Evolutionary conservation across 2,329 filamentous ascomycete species (phyloP), one percentile per base, ranked within the genome.

Genomic region (Xylariaceae sp.): DNA sequence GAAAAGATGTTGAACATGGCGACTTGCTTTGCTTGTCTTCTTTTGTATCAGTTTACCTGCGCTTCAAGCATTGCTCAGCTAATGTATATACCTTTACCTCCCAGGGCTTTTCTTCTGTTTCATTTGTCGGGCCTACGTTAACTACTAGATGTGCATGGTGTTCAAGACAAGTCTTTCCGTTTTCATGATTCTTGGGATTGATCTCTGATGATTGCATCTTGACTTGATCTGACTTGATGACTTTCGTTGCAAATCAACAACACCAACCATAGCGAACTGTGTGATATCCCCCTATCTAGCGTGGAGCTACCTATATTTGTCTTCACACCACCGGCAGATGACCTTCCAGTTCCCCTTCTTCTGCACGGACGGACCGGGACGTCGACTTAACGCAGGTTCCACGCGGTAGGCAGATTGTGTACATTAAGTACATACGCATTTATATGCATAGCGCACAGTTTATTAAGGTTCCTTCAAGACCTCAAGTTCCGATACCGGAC

Each of bases 401-500:
- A 53, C 23, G 11, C 37, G 37, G 37, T 42, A 45, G 13, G 42
- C n/a, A 45, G 5, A 45, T 45, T 15, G 8, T 34, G 47, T 37
- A 11, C 11, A 10, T 47, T 11, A 56, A 34, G 55, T 48, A 51
- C 34, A 45, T 56, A 42, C 34, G 15, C 39, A 2, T 8, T 9
- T 17, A 35, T 47, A 53, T 34, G 88, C 30, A 45, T 45, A 45
- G 42, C 11, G 37, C 9, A 13, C 1, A 9, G 37, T 42, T 42
- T 13, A 42, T 10, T 42, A 42, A 30, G 23, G 23, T 30, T 30
- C 23, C 8, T 10, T 8, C 37, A 9, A 13, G 37, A 39, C 37
- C 82, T 18, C 17, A 88, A 69, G 93, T 92, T 69, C 68, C 68
- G 68, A 69, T 69, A 68, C 60, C 68, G 68, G 68, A 70, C 67